A percentile compares a stretch with the other conserved stretches of the same genome.
These are phyloP conservation scores for Tuctoria greenei DNA, from an alignment of 176 grass and related monocot species.

Conservation along the genomic window DNA sequence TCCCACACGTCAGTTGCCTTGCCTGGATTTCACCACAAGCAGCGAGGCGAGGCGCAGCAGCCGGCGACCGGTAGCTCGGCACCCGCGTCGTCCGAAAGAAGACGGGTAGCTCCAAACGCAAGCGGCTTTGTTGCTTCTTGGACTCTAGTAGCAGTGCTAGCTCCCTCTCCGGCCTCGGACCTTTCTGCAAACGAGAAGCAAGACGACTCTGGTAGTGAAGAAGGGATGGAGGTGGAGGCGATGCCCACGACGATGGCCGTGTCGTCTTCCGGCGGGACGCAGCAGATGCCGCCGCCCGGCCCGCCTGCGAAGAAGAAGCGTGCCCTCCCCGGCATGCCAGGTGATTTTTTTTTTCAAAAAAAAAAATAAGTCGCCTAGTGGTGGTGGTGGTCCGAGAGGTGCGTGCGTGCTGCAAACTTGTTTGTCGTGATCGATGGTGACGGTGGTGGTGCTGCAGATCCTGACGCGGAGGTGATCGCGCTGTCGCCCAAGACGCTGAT, in stretches of 20 bases:
- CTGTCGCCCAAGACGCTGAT: conserved; percentile 93
- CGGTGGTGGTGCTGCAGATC: conserved; percentile 53
- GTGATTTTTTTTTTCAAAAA: conserved; percentile 28
- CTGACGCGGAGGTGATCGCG: conserved; percentile 93
- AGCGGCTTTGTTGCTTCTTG: conserved; percentile 21
- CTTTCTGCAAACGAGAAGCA: conserved; percentile 5
- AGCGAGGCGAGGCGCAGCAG: not conserved
- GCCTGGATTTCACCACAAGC: conserved; percentile 9
- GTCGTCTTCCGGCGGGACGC: conserved; percentile 62
- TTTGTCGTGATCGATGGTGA: conserved; percentile 40
- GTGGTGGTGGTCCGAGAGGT: not conserved
- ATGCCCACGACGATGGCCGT: conserved; percentile 56
- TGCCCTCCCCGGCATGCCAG: conserved; percentile 96
- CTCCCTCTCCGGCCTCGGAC: not conserved
- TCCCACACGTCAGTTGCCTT: not conserved
- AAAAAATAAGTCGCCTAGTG: conserved; percentile 9
- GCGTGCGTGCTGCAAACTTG: not conserved
- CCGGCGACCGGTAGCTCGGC: conserved; percentile 41
- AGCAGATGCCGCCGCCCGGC: conserved; percentile 25
- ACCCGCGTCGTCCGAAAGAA: not conserved
- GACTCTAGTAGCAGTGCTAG: not conserved
- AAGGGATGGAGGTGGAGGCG: conserved; percentile 66
- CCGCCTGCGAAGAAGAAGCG: conserved; percentile 87
- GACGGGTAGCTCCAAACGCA: conserved; percentile 21
- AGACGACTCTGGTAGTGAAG: not conserved